Evolutionary conservation across 2,329 filamentous ascomycete genomes (phyloP), one percentile per base, ranked within the genome.

Genomic region (Neurospora sp.): DNA sequence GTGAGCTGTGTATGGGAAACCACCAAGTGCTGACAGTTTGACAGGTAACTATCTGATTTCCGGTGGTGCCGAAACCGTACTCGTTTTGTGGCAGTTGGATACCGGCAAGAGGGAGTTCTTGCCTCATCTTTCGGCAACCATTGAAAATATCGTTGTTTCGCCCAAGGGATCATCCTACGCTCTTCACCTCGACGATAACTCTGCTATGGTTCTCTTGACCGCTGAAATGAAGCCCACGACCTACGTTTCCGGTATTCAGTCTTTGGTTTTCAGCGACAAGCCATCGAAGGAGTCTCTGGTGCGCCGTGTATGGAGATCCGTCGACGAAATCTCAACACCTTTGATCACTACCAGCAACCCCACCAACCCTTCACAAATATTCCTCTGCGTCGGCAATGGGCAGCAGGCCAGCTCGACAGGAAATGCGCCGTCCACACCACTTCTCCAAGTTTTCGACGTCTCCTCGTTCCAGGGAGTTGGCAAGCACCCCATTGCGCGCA

Each of bases 21-120:
- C 28, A 39, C 66, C 8, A 28, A 8, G 17, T 72, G 73, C 82
- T 82, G 72, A 82, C 76, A 66, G 66, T 65, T 52, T 67, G 15
- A 74, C 41, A 96, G 92, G 92, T 67, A 93, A 97, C 77, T 99
- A 99, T 79, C 82, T 99, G 71, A 90, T 99, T 68, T 98, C 96
- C 70, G 96, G 96, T 77, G 96, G 96, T 39, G 88, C 89, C 28
- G 96, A 99, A 80, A 94, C 93, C 8, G 91, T 93, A 23, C 84
- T 99, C 57, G 92, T 97, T 8, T 83, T 97, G 39, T 98, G 94
- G 94, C 96, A 99, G 80, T 84, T 97, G 70, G 92, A 96, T 74
- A 97, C 95, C 0, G 89, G 89, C 72, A 90, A 90, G 77, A 89
- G 88, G 76, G 91, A 96, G 77, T 92, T 90, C 77, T 83, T 99